Conservation (phyloP, 305 asterid genomes). For the Fraxinus latifolia region DNA sequence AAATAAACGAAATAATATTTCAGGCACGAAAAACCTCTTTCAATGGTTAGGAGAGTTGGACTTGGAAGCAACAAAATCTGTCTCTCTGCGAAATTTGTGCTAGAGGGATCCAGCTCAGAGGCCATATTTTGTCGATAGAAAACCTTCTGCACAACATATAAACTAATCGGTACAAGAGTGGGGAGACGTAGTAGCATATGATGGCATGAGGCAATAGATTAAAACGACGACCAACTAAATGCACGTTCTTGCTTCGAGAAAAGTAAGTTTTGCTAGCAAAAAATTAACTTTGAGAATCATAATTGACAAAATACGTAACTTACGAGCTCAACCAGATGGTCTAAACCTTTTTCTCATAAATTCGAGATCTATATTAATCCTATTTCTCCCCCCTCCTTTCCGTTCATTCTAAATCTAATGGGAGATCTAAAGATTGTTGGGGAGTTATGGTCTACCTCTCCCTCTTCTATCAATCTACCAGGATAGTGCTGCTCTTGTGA, state of each 20-base stretch:
- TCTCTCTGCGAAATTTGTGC: neutral
- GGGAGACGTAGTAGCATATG: neutral
- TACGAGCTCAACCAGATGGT: neutral
- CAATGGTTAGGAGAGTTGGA: neutral
- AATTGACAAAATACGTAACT: neutral
- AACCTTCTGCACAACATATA: constrained; percentile 8
- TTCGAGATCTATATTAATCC: neutral
- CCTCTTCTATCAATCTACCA: neutral
- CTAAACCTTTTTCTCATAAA: neutral
- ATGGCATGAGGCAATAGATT: neutral
- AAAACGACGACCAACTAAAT: neutral
- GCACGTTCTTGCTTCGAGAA: neutral
- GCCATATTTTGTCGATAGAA: neutral
- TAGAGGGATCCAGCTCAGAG: neutral
- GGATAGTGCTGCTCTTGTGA: neutral
- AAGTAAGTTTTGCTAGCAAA: neutral
- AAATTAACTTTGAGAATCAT: neutral
- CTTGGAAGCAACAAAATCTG: neutral
- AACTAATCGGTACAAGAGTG: constrained; percentile 9
- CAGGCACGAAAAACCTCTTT: neutral
- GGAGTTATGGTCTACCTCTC: neutral
- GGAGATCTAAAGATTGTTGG: neutral
- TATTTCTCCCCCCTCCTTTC: neutral
- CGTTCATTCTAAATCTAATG: neutral
- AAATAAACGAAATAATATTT: neutral